Evolutionary conservation across 2,329 filamentous ascomycete genomes (phyloP).

Genomic region (Cladophialophora chaetospira): DNA sequence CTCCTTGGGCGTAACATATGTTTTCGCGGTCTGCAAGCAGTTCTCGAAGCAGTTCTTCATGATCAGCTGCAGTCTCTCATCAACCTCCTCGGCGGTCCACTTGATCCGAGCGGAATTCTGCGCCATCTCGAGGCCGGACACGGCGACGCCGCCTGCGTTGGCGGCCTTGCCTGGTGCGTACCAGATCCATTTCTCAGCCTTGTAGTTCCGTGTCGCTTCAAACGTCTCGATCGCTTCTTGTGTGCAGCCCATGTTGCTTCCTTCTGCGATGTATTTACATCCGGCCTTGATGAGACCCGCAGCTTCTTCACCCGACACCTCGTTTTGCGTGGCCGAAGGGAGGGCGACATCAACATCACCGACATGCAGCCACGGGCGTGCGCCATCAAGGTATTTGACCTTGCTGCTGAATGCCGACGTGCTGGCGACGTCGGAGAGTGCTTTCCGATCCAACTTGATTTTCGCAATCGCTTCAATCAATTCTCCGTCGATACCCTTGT

Average conservation of each 20-base stretch:
- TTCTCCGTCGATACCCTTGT: slow-evolving; percentile 73
- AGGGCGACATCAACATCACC: slow-evolving; percentile 88
- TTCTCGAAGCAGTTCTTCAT: slow-evolving; percentile 94
- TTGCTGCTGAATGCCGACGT: slow-evolving; percentile 58
- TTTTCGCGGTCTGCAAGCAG: slow-evolving; percentile 83
- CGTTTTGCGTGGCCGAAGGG: slow-evolving; percentile 95
- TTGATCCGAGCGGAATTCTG: slow-evolving; percentile 88
- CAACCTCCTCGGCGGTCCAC: slow-evolving; percentile 90
- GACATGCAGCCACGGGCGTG: slow-evolving; percentile 87
- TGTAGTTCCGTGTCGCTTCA: slow-evolving; percentile 71
- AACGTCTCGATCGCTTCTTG: slow-evolving; percentile 93
- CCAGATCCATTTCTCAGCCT: slow-evolving; percentile 78
- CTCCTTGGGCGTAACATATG: slow-evolving; percentile 77
- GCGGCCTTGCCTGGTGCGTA: slow-evolving; percentile 96
- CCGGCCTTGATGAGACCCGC: slow-evolving; percentile 75
- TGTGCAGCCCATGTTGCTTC: slow-evolving; percentile 98
- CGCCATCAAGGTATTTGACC: slow-evolving; percentile 85
- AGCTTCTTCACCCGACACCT: slow-evolving; percentile 90
- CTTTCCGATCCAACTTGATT: slow-evolving; percentile 84
- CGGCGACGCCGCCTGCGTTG: slow-evolving; percentile 96
- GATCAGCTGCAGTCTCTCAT: slow-evolving; percentile 85
- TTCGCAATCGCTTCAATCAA: slow-evolving; percentile 76
- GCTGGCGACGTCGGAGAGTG: slow-evolving; percentile 71
- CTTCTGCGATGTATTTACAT: slow-evolving; percentile 86
- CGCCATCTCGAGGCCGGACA: slow-evolving; percentile 97